A percentile compares a stretch with the other conserved stretches of the same genome.
Conservation (phyloP, 257 asterid genomes). For the Solanum peruvianum region DNA sequence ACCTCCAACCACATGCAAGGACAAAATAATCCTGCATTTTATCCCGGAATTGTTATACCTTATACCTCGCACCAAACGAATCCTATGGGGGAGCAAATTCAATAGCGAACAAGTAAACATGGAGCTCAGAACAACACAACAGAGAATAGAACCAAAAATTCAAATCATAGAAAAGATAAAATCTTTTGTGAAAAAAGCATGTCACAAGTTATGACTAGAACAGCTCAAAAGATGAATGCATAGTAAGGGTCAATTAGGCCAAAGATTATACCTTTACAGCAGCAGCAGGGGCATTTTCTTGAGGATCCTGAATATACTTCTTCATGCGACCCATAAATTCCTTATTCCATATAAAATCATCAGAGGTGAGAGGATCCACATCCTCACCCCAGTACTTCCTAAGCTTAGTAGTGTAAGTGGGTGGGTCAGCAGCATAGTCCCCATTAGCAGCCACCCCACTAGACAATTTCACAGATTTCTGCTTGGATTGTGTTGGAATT, state of each 20-base stretch:
- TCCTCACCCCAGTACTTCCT: conserved; percentile 88
- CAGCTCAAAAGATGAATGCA: background rate
- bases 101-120: background rate
- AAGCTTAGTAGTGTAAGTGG: conserved; percentile 63
- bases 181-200: background rate
- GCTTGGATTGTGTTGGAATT: conserved; percentile 38
- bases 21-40: background rate
- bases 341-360: conserved; percentile 82
- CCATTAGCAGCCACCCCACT: conserved; percentile 75
- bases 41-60: background rate
- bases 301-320: conserved; percentile 47
- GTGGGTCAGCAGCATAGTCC: conserved; percentile 70
- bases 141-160: background rate
- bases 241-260: background rate
- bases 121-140: background rate
- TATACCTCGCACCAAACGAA: background rate
- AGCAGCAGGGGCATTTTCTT: conserved; percentile 6
- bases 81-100: background rate
- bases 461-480: conserved; percentile 74
- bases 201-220: background rate
- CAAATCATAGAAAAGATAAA: background rate
- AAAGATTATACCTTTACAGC: conserved; percentile 33
- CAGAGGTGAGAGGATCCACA: conserved; percentile 72
- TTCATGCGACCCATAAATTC: conserved; percentile 90
- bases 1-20: background rate